These are phyloP conservation scores for Alternaria novae-zelandiae DNA, from an alignment of 2,329 filamentous ascomycete species.

Conservation along the genomic window DNA sequence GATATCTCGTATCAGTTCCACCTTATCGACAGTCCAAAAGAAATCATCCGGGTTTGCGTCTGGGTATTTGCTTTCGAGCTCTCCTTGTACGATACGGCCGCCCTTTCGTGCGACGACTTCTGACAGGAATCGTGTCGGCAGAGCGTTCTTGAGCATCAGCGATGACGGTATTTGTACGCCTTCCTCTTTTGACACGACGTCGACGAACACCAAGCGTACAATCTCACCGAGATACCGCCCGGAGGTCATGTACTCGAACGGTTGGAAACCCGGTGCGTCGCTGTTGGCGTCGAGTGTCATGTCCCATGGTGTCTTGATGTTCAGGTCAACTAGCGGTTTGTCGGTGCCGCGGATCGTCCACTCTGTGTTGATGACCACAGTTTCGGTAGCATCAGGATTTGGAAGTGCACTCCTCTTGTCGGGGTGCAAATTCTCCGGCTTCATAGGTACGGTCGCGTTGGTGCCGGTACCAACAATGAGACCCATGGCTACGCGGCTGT, in stretches of 20 bases:
- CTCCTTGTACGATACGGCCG: constrained; percentile 22
- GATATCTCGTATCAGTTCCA: constrained; percentile 68
- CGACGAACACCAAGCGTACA: constrained; percentile 71
- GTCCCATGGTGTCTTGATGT: constrained; percentile 76
- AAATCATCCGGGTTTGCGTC: constrained; percentile 48
- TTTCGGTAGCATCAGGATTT: constrained; percentile 54
- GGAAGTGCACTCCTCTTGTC: constrained; percentile 61
- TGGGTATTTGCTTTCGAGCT: constrained; percentile 63
- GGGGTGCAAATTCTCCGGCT: constrained; percentile 65
- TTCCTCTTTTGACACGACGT: constrained; percentile 61
- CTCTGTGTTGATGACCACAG: constrained; percentile 81
- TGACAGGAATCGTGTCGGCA: constrained; percentile 76
- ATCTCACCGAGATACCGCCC: constrained; percentile 80
- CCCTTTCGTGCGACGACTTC: constrained; percentile 63
- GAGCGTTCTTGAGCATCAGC: constrained; percentile 65
- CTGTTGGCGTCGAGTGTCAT: constrained; percentile 68
- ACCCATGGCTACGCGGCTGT: constrained; percentile 75
- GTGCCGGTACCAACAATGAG: constrained; percentile 82
- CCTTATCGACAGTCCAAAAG: constrained; percentile 67
- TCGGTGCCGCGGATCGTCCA: constrained; percentile 81
- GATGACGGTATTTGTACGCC: constrained; percentile 59
- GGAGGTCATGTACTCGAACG: constrained; percentile 84
- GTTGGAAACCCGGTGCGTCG: constrained; percentile 77
- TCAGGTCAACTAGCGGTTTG: constrained; percentile 67
- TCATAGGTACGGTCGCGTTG: constrained; percentile 80